Base-by-base conservation (phyloP, 371 early-diverging fungal genomes). In the Gilbertella persicaria region DNA sequence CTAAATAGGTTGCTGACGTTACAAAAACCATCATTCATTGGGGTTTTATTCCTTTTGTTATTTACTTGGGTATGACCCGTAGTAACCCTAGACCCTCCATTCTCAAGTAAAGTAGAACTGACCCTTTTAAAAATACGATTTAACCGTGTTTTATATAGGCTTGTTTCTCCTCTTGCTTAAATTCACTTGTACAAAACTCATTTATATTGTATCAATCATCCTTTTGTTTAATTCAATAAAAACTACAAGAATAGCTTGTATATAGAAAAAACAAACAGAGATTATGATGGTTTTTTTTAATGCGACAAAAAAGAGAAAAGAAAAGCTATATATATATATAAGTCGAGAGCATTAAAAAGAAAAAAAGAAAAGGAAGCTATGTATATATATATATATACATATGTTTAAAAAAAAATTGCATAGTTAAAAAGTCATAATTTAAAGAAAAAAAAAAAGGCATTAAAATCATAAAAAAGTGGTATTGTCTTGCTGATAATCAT, bases 41-140 rank as follows among this genome's bases (percentile, higher is more conserved):
- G 82, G 86, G 86, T 9, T 86, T 83, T 55, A 79, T 86, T 67
- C 86, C 86, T 24, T 71, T 85, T 57, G 79, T 86, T 51, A 68
- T 86, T 59, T 84, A 83, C 61, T 78, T 85, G 60, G 86, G 86
- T 52, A 73, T 71, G 69, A 78, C 78, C 30, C 71, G 76, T 52
- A 80, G 79, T 62, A 74, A 75, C 58, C 85, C 85, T 21, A 76
- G 70, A 66, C 85, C 85, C n/a, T 81, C 83, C 30, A 70, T 83
- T 42, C 68, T 78, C 61, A 76, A 68, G 76, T 73, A 76, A 62
- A 38, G 5, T 23, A 19, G 20, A 14, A 4, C 6, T 29, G 20
- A 10, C 39, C 16, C n/a, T 35, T 5, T 10, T 6, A 6, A 14
- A n/a, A 16, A 33, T n/a, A n/a, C 12, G 12, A 14, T 14, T 6